Percentiles rank a stretch among this genome's conserved stretches.
These are phyloP conservation scores for Leucosporidium yakuticum DNA, from an alignment of 768 basidiomycete genomes.

Conservation along the genomic window DNA sequence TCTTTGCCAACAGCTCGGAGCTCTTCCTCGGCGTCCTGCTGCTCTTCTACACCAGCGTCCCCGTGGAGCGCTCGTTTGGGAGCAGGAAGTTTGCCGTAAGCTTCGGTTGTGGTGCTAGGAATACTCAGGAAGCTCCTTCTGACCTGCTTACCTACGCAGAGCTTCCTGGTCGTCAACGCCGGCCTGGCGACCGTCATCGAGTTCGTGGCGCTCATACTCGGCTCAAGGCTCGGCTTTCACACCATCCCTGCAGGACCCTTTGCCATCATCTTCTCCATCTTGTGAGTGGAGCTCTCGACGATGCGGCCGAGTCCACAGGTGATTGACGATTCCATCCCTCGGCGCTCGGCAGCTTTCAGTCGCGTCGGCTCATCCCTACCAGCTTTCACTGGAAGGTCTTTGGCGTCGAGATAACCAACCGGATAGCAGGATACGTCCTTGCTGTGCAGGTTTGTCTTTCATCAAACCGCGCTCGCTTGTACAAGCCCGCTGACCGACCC, in stretches of 20 bases:
- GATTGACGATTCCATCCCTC: no score
- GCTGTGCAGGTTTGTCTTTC: neutral
- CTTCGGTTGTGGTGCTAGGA: neutral
- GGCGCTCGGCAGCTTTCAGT: conserved; percentile 18
- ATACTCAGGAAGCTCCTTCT: neutral
- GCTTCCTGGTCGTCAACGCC: conserved; percentile 15
- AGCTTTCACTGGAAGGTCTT: conserved; percentile 26
- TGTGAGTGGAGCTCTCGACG: neutral
- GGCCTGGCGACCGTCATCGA: conserved; percentile 1
- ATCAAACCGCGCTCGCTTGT: no score
- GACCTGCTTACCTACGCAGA: neutral
- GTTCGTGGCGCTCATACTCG: conserved; percentile 1
- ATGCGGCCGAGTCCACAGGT: no score
- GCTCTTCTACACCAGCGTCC: conserved; percentile 63
- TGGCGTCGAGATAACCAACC: conserved; percentile 15
- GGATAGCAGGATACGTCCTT: conserved; percentile 17
- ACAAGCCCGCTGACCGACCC: neutral
- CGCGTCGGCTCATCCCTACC: conserved; percentile 10
- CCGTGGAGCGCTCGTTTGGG: conserved; percentile 79
- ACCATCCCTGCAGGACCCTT: conserved; percentile 27
- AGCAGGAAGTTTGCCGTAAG: conserved; percentile 68
- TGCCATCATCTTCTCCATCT: conserved; percentile 3
- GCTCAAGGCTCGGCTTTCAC: neutral
- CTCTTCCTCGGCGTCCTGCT: conserved; percentile 69
- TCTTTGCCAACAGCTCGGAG: conserved; percentile 78